Base-by-base conservation (phyloP, 2,329 filamentous ascomycete species). In the Aureobasidium mangrovei region DNA sequence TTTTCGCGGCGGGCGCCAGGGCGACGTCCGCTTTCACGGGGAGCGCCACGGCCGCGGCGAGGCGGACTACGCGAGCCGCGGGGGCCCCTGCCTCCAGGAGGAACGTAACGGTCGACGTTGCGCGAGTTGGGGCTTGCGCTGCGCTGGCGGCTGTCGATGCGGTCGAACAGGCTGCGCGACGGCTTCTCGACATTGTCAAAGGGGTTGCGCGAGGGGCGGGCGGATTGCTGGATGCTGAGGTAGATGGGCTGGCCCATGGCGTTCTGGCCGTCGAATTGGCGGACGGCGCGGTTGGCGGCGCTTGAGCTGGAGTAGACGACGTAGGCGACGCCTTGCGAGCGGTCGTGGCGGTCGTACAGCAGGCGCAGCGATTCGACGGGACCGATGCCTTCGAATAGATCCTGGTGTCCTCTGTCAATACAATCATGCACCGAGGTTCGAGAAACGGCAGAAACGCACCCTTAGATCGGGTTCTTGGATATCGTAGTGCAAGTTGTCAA, bases 401-500 rank as follows among this genome's bases (percentile, higher is more conserved):
- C 87, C 88, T 95, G 59, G 10, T 9, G 26, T 1, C 8, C 18
- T 40, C 18, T 44, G 40, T 57, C 27, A 57, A 39, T 10, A 38
- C 7, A 10, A 6, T 1, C 24, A 36, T 29, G 7, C n/a, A 33
- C 3, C 3, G 4, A 4, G 33, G 3, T 26, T 3, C 33, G 3
- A 9, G 12, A 24, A 26, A 10, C 7, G 41, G 43, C 49, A 58
- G 53, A 4, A 18, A 54, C 42, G 29, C 18, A 46, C 43, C 27
- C 27, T 54, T 35, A 54, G 33, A 65, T 95, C 91, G 36, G 85
- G 83, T 69, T 91, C 83, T 9, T 86, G 91, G 59, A 96, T 78
- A 57, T 96, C 91, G 69, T 95, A 96, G 69, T 96, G 91, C 56
- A 96, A 74, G 67, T 95, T 95, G 58, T 94, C 88, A 58, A 95